These are phyloP conservation scores for Metschnikowia borealis DNA, from an alignment of 805 yeast species.

Conservation along the genomic window DNA sequence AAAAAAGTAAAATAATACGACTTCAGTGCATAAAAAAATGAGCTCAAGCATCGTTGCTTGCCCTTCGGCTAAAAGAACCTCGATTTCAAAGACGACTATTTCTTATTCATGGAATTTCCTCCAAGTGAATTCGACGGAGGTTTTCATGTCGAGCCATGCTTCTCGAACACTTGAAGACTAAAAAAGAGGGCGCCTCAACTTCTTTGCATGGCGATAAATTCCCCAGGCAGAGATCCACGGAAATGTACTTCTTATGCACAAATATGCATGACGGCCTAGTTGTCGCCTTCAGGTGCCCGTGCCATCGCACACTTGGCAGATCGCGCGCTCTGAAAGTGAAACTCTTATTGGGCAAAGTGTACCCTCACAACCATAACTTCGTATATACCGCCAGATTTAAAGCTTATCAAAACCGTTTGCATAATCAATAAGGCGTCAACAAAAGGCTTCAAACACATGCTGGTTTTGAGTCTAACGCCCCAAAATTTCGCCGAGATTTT, in stretches of 20 bases:
- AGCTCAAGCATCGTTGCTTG: not conserved
- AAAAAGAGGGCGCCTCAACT: not conserved
- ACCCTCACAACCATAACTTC: too few species aligned
- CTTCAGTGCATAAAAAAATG: too few species aligned
- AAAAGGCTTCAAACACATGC: too few species aligned
- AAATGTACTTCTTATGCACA: not conserved
- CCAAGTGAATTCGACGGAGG: too few species aligned
- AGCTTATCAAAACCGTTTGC: too few species aligned
- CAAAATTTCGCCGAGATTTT: too few species aligned
- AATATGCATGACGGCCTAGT: not conserved
- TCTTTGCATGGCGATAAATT: not conserved
- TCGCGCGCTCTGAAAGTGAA: not conserved
- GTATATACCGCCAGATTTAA: too few species aligned
- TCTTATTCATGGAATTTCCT: too few species aligned
- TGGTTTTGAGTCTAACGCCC: too few species aligned
- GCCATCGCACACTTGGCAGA: not conserved
- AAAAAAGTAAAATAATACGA: not conserved
- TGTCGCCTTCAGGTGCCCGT: not conserved
- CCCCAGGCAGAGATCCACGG: not conserved
- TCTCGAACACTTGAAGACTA: not conserved
- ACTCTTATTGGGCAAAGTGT: too few species aligned
- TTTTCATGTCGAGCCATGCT: too few species aligned
- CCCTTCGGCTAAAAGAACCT: not conserved
- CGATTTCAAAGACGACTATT: not conserved
- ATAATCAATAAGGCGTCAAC: too few species aligned